Evolutionary conservation across 108 stramenopile genomes (phyloP), one percentile per base, ranked within the genome.

Genomic region (Aurantiochytrium sp.): DNA sequence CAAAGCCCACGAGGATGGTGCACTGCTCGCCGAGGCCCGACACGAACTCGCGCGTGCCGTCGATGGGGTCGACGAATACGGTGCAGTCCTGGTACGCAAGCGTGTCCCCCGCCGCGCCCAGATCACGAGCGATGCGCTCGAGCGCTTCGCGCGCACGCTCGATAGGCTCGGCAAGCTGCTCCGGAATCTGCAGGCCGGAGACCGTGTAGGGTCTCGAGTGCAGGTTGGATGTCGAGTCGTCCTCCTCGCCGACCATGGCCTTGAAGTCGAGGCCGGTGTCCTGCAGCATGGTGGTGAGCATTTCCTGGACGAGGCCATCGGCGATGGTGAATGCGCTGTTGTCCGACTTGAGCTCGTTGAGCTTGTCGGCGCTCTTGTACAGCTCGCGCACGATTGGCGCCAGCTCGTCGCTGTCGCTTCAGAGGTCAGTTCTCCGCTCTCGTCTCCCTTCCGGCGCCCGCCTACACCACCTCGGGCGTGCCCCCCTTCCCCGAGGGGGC

Each of bases 51-150:
- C 93, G 92, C 39, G 96, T 96, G 52, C 94, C 96, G 89, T 96
- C 96, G 22, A 96, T 90, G 10, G 96, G 96, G 88, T 96, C 96
- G n/a, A 96, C 91, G 81, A 95, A 94, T 59, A 95, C 91, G 32
- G 87, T 68, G 65, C 85, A 55, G 19, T 86, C 87, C 89, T 89
- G 30, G 92, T 94, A 91, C 89, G 92, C 42, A 92, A 93, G 69
- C 90, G 93, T 52, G 27, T 34, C 59, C 59, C 91, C 68, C 87
- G 91, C 65, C 31, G 54, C 27, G 32, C 88, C 15, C 36, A 93
- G 93, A 65, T 93, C 92, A 27, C 50, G 69, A 55, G 37, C 59
- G 24, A 93, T 36, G 19, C 68, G 36, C 19, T 86, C 19, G 21
- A 93, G 85, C 37, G 55, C 54, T 4, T 45, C 45, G 55, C 34